Percentiles rank a stretch among this genome's conserved stretches.
Conservation (phyloP, 192 early-diverging fungal species). For the Backusella morwellensis region DNA sequence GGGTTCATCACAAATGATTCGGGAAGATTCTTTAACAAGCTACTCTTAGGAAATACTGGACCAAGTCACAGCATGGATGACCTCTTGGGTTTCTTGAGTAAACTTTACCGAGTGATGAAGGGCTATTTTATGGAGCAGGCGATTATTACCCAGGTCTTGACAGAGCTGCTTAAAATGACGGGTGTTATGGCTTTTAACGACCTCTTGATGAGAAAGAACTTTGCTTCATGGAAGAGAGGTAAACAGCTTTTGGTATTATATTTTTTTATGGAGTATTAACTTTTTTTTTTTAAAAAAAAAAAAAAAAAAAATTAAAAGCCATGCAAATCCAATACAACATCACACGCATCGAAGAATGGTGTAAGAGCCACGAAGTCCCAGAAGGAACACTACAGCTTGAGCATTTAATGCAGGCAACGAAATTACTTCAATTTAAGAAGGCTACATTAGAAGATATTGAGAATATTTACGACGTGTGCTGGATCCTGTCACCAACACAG, state of each 20-base stretch:
- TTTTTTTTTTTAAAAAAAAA: no score
- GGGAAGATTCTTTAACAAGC: slow-evolving; percentile 84
- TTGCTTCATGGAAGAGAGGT: slow-evolving; percentile 98
- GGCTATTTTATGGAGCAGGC: slow-evolving; percentile 94
- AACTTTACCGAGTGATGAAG: slow-evolving; percentile 89
- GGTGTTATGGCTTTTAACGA: slow-evolving; percentile 97
- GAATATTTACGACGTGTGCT: slow-evolving; percentile 98
- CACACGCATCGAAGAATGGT: slow-evolving; percentile 98
- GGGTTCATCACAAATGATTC: slow-evolving; percentile 93
- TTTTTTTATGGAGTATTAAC: background rate
- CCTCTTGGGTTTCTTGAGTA: slow-evolving; percentile 87
- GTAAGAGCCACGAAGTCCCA: slow-evolving; percentile 87
- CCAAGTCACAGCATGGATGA: slow-evolving; percentile 93
- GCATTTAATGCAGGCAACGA: slow-evolving; percentile 94
- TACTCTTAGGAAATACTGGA: slow-evolving; percentile 71
- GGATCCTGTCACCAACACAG: slow-evolving; percentile 91
- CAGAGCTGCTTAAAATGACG: slow-evolving; percentile 89
- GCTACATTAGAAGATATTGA: slow-evolving; percentile 82
- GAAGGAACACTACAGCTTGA: slow-evolving; percentile 90
- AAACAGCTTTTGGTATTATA: background rate
- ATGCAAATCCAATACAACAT: slow-evolving; percentile 99
- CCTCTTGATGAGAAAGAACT: slow-evolving; percentile 95
- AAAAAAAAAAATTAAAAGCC: no score
- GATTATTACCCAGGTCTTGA: slow-evolving; percentile 89
- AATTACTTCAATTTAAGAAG: slow-evolving; percentile 95